Conservation (phyloP, 345 rosid species). For the Adansonia digitata region DNA sequence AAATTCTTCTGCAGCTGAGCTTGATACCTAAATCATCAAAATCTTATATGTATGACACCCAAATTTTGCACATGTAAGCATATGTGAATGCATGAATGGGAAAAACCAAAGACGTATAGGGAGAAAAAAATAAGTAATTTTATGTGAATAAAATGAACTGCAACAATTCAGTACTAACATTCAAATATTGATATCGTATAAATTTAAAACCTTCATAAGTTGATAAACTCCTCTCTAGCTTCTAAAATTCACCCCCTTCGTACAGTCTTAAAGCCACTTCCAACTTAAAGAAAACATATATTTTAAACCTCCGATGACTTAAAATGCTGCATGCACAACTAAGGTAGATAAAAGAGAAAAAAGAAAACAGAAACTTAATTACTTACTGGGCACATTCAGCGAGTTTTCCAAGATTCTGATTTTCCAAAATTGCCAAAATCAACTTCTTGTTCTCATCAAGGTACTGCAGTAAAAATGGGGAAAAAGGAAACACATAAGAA, state of each 20-base stretch:
- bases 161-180: neutral
- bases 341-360: neutral
- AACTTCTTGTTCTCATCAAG: conserved; percentile 93
- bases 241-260: neutral
- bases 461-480: conserved; percentile 46
- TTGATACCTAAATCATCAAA: conserved; percentile 55
- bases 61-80: conserved; percentile 7
- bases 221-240: neutral
- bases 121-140: neutral
- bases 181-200: neutral
- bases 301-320: neutral
- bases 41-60: conserved; percentile 9
- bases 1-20: conserved; percentile 82
- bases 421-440: conserved; percentile 86
- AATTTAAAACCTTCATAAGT: neutral
- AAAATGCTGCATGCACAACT: neutral
- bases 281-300: neutral
- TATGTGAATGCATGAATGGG: neutral
- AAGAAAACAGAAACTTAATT: neutral
- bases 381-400: conserved; percentile 91
- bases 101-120: neutral
- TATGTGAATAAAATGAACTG: neutral
- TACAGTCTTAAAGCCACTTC: neutral
- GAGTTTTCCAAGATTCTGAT: conserved; percentile 87
- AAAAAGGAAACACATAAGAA: neutral